Conservation (phyloP, 257 asterid genomes). For the Salvia hispanica region DNA sequence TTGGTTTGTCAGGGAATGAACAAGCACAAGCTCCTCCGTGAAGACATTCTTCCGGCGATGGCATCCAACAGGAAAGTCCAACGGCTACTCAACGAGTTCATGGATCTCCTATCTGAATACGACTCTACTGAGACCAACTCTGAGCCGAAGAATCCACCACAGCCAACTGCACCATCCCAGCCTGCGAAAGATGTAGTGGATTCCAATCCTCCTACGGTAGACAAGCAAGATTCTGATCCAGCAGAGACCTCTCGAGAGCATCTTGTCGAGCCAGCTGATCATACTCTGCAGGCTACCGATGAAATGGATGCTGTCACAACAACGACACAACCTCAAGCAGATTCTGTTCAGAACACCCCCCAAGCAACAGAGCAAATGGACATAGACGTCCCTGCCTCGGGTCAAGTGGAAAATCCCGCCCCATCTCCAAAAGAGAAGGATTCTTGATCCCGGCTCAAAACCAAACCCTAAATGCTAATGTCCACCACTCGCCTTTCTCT, state of each 20-base stretch:
- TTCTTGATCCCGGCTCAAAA: slow-evolving; percentile 33
- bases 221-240: slow-evolving; percentile 29
- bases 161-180: slow-evolving; percentile 29
- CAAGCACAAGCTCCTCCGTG: slow-evolving; percentile 89
- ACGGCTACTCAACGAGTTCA: slow-evolving; percentile 80
- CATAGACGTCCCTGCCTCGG: slow-evolving; percentile 42
- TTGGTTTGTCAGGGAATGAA: slow-evolving; percentile 67
- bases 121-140: slow-evolving; percentile 41
- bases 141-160: slow-evolving; percentile 27
- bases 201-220: slow-evolving; percentile 35
- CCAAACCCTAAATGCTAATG: slow-evolving; percentile 15
- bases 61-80: slow-evolving; percentile 94
- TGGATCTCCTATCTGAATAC: slow-evolving; percentile 78
- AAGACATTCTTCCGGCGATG: slow-evolving; percentile 98
- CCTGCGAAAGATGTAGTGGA: slow-evolving; percentile 41
- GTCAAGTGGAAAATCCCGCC: slow-evolving; percentile 23
- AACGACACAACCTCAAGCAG: slow-evolving; percentile 33
- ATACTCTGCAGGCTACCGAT: slow-evolving; percentile 35
- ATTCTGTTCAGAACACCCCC: not conserved
- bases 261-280: slow-evolving; percentile 31
- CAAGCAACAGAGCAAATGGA: slow-evolving; percentile 43
- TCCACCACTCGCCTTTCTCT: not conserved
- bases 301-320: slow-evolving; percentile 32
- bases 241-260: slow-evolving; percentile 30
- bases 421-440: slow-evolving; percentile 30